Percentiles rank a stretch among this genome's conserved stretches.
phyloP scores from a whole-genome alignment of 176 grass and related monocot genomes.

The Hordeum marinum region DNA sequence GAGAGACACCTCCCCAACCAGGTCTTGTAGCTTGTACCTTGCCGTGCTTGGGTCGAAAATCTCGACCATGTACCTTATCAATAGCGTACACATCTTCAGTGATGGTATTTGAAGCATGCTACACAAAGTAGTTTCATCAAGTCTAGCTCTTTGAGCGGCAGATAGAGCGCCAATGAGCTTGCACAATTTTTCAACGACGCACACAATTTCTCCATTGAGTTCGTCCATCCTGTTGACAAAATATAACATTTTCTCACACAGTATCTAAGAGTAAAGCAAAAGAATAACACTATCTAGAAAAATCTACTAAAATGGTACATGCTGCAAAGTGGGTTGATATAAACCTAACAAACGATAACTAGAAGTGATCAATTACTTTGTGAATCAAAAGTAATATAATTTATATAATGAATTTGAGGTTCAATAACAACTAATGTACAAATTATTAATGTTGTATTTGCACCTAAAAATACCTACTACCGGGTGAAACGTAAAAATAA shows the following conservation, averaged over 20 bases:
- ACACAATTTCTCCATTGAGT: not conserved
- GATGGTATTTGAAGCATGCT: not conserved
- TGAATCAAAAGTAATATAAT: too few species aligned
- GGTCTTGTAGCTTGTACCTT: not conserved
- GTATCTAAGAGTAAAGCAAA: not conserved
- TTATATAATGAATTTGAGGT: too few species aligned
- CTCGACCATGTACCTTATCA: not conserved
- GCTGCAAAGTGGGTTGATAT: too few species aligned
- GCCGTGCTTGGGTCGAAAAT: not conserved
- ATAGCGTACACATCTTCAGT: not conserved
- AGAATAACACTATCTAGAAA: too few species aligned
- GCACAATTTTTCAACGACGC: not conserved
- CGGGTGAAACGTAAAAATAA: too few species aligned
- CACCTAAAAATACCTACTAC: too few species aligned
- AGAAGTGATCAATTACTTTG: too few species aligned
- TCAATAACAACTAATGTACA: too few species aligned
- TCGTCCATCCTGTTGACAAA: not conserved
- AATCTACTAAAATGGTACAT: too few species aligned
- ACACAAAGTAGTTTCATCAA: not conserved
- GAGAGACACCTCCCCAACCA: not conserved
- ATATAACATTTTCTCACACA: not conserved
- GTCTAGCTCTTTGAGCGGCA: not conserved
- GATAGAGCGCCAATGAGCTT: not conserved
- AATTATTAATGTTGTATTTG: too few species aligned
- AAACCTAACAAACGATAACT: too few species aligned